A percentile compares a stretch with the other conserved stretches of the same genome.
Evolutionary conservation across 495 filamentous ascomycete genomes (phyloP).

Genomic region (Hyaloscypha bicolor): DNA sequence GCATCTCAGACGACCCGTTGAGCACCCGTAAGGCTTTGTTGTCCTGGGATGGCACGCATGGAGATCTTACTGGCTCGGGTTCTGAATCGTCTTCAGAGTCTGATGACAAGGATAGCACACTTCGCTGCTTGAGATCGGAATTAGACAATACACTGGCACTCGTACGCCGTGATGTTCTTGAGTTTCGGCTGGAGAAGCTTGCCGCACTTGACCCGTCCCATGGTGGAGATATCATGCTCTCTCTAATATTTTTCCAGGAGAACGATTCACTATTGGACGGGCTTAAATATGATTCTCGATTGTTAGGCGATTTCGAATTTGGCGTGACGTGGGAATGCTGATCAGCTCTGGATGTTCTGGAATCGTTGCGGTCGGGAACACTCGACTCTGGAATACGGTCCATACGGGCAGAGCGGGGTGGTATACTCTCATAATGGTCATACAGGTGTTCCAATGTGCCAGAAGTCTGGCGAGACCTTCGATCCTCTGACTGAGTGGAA

Average conservation of each 20-base stretch:
- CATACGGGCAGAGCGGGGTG: slow-evolving; percentile 42
- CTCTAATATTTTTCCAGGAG: slow-evolving; percentile 30
- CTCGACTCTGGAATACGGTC: slow-evolving; percentile 33
- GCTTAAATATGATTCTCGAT: neutral
- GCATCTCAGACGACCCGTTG: slow-evolving; percentile 3
- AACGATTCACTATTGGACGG: slow-evolving; percentile 16
- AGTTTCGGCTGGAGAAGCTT: slow-evolving; percentile 33
- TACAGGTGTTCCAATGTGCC: slow-evolving; percentile 45
- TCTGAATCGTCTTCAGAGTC: slow-evolving; percentile 31
- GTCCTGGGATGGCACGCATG: neutral
- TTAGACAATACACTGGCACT: slow-evolving; percentile 29
- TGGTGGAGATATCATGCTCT: slow-evolving; percentile 20
- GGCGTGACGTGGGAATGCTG: neutral
- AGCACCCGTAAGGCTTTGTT: slow-evolving; percentile 10
- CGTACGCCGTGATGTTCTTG: slow-evolving; percentile 30
- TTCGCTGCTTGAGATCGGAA: slow-evolving; percentile 30
- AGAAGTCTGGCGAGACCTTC: slow-evolving; percentile 15
- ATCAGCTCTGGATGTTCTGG: slow-evolving; percentile 22
- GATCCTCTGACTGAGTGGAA: slow-evolving; percentile 29
- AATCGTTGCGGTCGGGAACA: slow-evolving; percentile 30
- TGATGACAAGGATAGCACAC: slow-evolving; percentile 34
- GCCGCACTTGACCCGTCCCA: slow-evolving; percentile 26
- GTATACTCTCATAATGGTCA: slow-evolving; percentile 54
- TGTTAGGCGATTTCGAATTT: neutral
- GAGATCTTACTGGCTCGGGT: neutral